Conservation (phyloP, 1,284 basidiomycete genomes). For the Ceratobasidium papillatum region DNA sequence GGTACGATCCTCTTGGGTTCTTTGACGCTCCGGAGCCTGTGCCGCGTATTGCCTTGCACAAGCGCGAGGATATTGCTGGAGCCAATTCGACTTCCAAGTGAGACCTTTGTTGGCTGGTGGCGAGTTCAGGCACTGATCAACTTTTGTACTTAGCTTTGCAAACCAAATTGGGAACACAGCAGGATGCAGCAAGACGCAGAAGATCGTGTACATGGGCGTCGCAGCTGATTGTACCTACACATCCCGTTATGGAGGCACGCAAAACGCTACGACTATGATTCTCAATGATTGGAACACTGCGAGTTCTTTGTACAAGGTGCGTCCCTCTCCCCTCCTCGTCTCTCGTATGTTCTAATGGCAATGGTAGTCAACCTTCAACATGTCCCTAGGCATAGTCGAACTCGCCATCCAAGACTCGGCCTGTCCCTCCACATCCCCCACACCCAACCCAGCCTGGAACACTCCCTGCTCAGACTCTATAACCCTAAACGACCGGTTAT, state of each 20-base stretch:
- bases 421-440: conserved; percentile 48
- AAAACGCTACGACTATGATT: conserved; percentile 77
- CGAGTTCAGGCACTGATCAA: conserved; percentile 14
- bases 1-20: conserved; percentile 57
- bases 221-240: conserved; percentile 89
- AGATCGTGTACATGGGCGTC: conserved; percentile 85
- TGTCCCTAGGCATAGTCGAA: conserved; percentile 85
- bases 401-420: conserved; percentile 68
- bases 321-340: conserved; percentile 40
- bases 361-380: conserved; percentile 75
- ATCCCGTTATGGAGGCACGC: conserved; percentile 64
- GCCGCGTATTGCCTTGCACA: conserved; percentile 47
- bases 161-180: conserved; percentile 69
- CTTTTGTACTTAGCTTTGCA: conserved; percentile 48
- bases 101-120: conserved; percentile 52
- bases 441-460: conserved; percentile 56
- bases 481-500: conserved; percentile 75
- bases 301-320: conserved; percentile 77
- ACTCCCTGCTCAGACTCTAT: conserved; percentile 55
- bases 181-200: conserved; percentile 79
- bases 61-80: conserved; percentile 67
- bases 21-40: conserved; percentile 46
- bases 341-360: not conserved
- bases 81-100: conserved; percentile 52
- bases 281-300: conserved; percentile 82